A percentile compares a stretch with the other conserved stretches of the same genome.
phyloP scores from a whole-genome alignment of 345 rosid genomes.

The Aethionema arabicum region DNA sequence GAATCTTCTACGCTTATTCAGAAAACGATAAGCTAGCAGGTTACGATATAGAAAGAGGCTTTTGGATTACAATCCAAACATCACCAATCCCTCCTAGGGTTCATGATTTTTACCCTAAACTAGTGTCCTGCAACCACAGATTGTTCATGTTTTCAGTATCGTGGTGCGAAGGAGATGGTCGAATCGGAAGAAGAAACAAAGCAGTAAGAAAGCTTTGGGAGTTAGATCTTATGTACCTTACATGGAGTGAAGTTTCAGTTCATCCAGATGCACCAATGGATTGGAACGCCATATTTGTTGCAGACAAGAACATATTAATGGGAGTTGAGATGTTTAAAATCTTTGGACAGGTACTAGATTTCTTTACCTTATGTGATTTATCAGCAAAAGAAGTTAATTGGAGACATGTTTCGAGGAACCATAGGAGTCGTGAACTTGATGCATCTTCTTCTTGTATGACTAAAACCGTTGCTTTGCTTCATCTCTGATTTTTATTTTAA shows the following conservation, averaged over 20 bases:
- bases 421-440: constrained; percentile 70
- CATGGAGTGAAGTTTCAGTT: constrained; percentile 78
- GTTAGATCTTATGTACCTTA: constrained; percentile 79
- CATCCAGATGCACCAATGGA: constrained; percentile 99
- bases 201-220: constrained; percentile 96
- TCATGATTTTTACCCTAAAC: constrained; percentile 87
- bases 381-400: constrained; percentile 51
- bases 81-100: constrained; percentile 87
- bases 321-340: constrained; percentile 98
- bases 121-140: constrained; percentile 70
- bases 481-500: constrained; percentile 44
- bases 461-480: constrained; percentile 72
- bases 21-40: constrained; percentile 89
- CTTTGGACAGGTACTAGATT: constrained; percentile 89
- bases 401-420: constrained; percentile 80
- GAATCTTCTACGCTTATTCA: constrained; percentile 84
- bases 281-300: constrained; percentile 90
- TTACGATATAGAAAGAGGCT: constrained; percentile 86
- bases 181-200: constrained; percentile 93
- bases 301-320: constrained; percentile 62
- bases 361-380: constrained; percentile 62
- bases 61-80: constrained; percentile 81
- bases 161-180: constrained; percentile 98
- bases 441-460: constrained; percentile 82
- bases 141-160: constrained; percentile 90